Evolutionary conservation across 305 asterid species (phyloP).

Genomic region (Fraxinus ornus): DNA sequence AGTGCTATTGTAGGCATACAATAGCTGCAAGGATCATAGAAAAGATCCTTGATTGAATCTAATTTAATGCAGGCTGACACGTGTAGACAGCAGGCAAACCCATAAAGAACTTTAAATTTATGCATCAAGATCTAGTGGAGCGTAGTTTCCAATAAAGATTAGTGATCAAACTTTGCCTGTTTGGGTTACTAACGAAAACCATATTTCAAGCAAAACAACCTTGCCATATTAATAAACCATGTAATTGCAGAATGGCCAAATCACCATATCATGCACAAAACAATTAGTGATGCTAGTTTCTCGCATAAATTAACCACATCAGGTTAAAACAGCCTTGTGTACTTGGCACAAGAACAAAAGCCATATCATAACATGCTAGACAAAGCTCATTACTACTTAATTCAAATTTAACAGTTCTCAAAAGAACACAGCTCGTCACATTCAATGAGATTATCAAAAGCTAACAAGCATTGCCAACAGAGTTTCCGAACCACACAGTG

Average conservation of each 20-base stretch:
- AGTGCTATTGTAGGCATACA: neutral
- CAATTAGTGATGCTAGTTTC: slow-evolving; percentile 2
- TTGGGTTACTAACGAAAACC: neutral
- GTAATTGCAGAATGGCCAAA: neutral
- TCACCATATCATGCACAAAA: neutral
- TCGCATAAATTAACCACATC: neutral
- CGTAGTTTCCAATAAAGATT: neutral
- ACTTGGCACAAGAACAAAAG: neutral
- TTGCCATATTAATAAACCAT: neutral
- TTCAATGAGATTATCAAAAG: neutral
- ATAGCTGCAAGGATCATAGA: neutral
- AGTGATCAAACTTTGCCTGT: neutral
- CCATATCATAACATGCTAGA: neutral
- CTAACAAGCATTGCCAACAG: neutral
- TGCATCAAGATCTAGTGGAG: neutral
- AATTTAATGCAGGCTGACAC: neutral
- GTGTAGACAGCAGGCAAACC: neutral
- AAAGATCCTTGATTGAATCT: neutral
- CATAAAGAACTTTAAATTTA: neutral
- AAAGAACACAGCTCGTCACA: neutral
- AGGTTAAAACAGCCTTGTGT: neutral
- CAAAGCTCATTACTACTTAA: neutral
- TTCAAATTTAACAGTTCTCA: neutral
- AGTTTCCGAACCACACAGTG: slow-evolving; percentile 2
- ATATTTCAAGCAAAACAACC: neutral